These are phyloP conservation scores for Rubia peregrina DNA, from an alignment of 305 asterid species.

Conservation along the genomic window DNA sequence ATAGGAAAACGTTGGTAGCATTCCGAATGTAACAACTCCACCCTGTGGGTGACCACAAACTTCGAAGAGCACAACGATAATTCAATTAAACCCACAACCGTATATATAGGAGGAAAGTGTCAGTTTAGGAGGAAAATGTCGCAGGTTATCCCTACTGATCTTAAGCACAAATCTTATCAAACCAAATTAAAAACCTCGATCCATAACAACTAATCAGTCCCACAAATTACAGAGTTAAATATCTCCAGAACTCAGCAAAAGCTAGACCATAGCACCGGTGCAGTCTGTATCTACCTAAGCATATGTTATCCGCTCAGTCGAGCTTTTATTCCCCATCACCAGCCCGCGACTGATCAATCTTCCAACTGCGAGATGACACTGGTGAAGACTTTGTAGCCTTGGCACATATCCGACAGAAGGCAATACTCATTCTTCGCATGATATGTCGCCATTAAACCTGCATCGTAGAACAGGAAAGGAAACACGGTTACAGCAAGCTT, in stretches of 20 bases:
- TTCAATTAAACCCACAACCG: too few species aligned
- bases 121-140: too few species aligned
- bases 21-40: too few species aligned
- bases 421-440: slow-evolving; percentile 97
- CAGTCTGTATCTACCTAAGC: background rate
- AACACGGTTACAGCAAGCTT: background rate
- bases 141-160: background rate
- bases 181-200: background rate
- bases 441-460: slow-evolving; percentile 96
- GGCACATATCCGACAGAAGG: slow-evolving; percentile 87
- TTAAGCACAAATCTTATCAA: background rate
- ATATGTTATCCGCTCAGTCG: background rate
- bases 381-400: slow-evolving; percentile 73
- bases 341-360: slow-evolving; percentile 30
- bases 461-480: slow-evolving; percentile 9
- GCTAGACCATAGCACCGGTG: background rate
- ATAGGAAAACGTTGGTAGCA: too few species aligned
- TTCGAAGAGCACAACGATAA: too few species aligned
- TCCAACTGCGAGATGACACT: slow-evolving; percentile 72
- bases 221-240: background rate
- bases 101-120: too few species aligned
- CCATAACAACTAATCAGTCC: background rate
- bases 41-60: too few species aligned
- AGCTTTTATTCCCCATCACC: background rate
- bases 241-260: background rate